Evolutionary conservation across 305 asterid genomes (phyloP).

Genomic region (Fraxinus baroniana): DNA sequence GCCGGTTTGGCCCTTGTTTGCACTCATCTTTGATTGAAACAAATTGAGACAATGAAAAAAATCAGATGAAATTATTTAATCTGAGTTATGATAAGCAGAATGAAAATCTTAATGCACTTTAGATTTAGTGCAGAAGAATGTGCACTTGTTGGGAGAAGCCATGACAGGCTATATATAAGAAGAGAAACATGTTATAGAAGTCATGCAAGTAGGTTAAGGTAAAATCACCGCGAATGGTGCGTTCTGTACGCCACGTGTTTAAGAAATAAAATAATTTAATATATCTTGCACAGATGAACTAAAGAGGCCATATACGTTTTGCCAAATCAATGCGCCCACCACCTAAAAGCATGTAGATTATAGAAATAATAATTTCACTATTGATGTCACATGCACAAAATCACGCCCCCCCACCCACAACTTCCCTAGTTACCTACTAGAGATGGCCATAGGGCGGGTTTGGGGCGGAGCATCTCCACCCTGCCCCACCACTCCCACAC

Average conservation of each 20-base stretch:
- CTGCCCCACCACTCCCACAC: too few species aligned
- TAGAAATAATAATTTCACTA: not conserved
- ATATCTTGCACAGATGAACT: not conserved
- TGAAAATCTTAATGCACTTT: not conserved
- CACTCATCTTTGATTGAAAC: conserved; percentile 1
- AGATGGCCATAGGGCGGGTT: too few species aligned
- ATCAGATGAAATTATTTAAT: not conserved
- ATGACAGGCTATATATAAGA: not conserved
- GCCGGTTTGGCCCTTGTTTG: not conserved
- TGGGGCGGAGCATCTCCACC: too few species aligned
- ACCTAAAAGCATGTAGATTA: not conserved
- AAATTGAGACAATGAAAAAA: not conserved
- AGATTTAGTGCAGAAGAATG: not conserved
- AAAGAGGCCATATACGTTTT: not conserved
- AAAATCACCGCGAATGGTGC: not conserved
- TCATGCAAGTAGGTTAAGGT: not conserved
- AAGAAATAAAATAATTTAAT: not conserved
- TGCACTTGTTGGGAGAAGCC: not conserved
- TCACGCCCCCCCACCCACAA: not conserved
- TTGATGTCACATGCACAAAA: not conserved
- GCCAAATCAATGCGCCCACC: not conserved
- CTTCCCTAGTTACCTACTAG: too few species aligned
- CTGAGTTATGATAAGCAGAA: not conserved
- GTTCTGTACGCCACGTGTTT: not conserved
- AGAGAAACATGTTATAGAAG: not conserved